Evolutionary conservation across 1,139 yeast species (phyloP).

Genomic region (Zhuliangozyma blackwelliae): DNA sequence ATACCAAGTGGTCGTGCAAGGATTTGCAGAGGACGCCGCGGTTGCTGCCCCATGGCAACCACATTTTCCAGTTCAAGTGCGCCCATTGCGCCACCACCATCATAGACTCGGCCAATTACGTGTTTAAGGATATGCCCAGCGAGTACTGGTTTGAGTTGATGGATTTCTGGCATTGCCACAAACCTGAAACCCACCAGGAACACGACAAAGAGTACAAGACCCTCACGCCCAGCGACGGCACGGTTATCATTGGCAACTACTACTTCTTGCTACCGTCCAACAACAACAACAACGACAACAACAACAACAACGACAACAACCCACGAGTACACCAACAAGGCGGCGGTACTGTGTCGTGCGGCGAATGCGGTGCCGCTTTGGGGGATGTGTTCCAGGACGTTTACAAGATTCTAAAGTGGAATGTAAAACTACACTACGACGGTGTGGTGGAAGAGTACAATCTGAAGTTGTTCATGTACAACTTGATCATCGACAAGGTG

Average conservation of each 20-base stretch:
- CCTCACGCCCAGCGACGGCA: conserved; percentile 41
- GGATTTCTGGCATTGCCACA: conserved; percentile 99
- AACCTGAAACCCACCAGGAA: conserved; percentile 48
- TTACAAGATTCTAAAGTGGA: conserved; percentile 59
- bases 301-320: conserved; percentile 2
- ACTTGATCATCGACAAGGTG: conserved; percentile 39
- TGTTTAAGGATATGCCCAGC: conserved; percentile 72
- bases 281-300: conserved; percentile 14
- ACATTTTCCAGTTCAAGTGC: conserved; percentile 33
- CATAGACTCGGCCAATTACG: conserved; percentile 23
- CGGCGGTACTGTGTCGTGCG: conserved; percentile 18
- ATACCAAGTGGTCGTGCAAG: conserved; percentile 34
- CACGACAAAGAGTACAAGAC: conserved; percentile 23
- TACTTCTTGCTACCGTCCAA: conserved; percentile 44
- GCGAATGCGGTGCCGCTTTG: conserved; percentile 22
- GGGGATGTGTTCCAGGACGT: conserved; percentile 27
- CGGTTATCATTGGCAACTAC: conserved; percentile 54
- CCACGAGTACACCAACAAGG: too few relatives aligned
- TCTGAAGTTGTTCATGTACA: conserved; percentile 33
- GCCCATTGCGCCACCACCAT: conserved; percentile 21
- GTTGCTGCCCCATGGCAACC: conserved; percentile 8
- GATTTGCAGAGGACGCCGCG: conserved; percentile 35
- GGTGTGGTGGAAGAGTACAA: conserved; percentile 17
- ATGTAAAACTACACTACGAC: conserved; percentile 28
- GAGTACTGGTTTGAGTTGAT: conserved; percentile 92